Evolutionary conservation across 192 early-diverging fungal species (phyloP), one percentile per base, ranked within the genome.

Genomic region (Coemansia sp.): DNA sequence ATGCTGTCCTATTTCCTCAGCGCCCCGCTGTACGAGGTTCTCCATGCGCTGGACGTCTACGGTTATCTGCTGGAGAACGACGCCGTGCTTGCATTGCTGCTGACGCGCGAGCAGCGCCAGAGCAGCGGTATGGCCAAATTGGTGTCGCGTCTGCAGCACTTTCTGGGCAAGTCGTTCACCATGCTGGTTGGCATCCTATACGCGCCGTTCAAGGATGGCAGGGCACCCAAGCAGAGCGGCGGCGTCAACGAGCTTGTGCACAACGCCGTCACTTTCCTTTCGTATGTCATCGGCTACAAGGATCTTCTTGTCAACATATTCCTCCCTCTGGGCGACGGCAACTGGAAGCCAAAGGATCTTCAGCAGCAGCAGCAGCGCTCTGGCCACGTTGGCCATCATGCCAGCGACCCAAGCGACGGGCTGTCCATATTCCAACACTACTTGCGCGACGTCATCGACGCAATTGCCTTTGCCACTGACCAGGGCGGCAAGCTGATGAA

Each of bases 401-500:
- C 79, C 50, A 76, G 79, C 65, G 79, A 81, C 32, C 79, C 79
- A 13, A 81, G 60, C 71, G 79, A 81, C 49, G 79, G 79, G 0
- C 65, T 81, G 55, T 76, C 79, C 12, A 76, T 81, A 61, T 81
- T 81, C 71, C 79, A 81, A 70, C 79, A 81, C 62, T 81, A 81
- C 44, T 48, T 81, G 48, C 79, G 79, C 19, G 79, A 81, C 42
- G 79, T 76, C 12, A 51, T 81, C 32, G 79, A 81, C 22, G 79
- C 79, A 0, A 63, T 81, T 56, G 68, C 79, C 10, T 68, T 54
- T 37, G 76, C 71, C 17, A 70, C 72, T 22, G 79, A 81, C 39
- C 67, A 73, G 58, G 79, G 74, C 57, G 74, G 79, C 74, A 81
- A 76, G 68, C 71, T 68, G 42, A 81, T 81, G 79, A 81, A 81